Evolutionary conservation across 75 land plant species (phyloP), one percentile per base, ranked within the genome.

Genomic region (Azolla pinnata): DNA sequence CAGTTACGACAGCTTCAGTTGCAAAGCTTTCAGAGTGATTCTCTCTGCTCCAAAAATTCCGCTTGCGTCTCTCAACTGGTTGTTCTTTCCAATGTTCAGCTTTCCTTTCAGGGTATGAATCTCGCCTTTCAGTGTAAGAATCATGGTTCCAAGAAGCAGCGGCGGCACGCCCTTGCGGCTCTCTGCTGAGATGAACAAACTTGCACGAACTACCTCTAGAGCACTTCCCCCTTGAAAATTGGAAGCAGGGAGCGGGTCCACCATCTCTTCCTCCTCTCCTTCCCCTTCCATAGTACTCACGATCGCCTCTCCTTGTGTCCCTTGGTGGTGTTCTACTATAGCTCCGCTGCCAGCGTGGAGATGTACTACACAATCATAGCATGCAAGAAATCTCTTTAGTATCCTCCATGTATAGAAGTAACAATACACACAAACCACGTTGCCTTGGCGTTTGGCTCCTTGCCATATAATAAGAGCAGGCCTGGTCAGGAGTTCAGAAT

Each of bases 291-390:
- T 18, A 46, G 49, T 4, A 56, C 44, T 46, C 18, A 29, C 60
- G 38, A 1, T 63, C 71, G 65, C 60, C 58, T 14, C 49, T 46
- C 65, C 82, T 70, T 5, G 42, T 52, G n/a, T 74, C 73, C 46
- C 45, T 31, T 52, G 58, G 47, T 52, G 96, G 89, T 34, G 86
- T 78, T 54, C 73, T 80, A 61, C 77, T 81, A 67, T 83, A 73
- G 58, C 68, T 67, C 56, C 82, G 79, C 49, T 69, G 59, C 26
- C 65, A 69, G 44, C 49, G 61, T 10, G 93, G 88, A 40, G 93
- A 88, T 62, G 74, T 59, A 46, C 92, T 83, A 74, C 26, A 8
- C 32, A 31, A 8, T 10, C 17, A 42, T 42, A n/a, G n/a, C n/a
- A n/a, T n/a, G n/a, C n/a, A n/a, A n/a, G n/a, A n/a, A n/a, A n/a